A percentile compares a stretch with the other conserved stretches of the same genome.
These are phyloP conservation scores for Phytopythium mirpurense DNA, from an alignment of 352 stramenopile species.

Conservation along the genomic window DNA sequence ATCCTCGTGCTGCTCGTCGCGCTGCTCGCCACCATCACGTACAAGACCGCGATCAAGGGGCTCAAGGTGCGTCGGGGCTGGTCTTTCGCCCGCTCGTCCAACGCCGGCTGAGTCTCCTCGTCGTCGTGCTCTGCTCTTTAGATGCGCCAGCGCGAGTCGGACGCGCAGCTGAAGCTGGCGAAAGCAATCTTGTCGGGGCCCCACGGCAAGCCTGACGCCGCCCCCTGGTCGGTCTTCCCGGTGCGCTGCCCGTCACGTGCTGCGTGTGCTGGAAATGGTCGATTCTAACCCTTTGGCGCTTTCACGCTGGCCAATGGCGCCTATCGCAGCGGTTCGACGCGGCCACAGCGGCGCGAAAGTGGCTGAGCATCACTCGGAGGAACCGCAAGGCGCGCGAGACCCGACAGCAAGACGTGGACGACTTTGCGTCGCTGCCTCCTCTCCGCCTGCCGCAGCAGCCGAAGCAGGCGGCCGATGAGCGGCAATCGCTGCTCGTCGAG, in stretches of 20 bases:
- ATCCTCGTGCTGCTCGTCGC: slow-evolving; percentile 72
- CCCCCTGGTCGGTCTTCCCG: slow-evolving; percentile 65
- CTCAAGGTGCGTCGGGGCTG: slow-evolving; percentile 33
- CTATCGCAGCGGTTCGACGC: slow-evolving; percentile 55
- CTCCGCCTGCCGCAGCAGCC: slow-evolving; percentile 13
- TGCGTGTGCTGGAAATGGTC: background rate
- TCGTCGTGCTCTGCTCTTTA: no score
- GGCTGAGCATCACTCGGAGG: slow-evolving; percentile 52
- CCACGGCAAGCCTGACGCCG: slow-evolving; percentile 16
- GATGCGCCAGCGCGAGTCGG: slow-evolving; percentile 56
- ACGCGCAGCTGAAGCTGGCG: slow-evolving; percentile 30
- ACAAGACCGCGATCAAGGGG: slow-evolving; percentile 69
- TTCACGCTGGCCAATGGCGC: no score
- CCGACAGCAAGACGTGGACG: slow-evolving; percentile 43
- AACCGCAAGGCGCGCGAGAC: slow-evolving; percentile 49
- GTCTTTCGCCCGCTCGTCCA: no score
- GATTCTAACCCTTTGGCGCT: background rate
- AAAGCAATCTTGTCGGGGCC: slow-evolving; percentile 43
- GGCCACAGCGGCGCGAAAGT: slow-evolving; percentile 47
- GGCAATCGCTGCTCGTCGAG: background rate
- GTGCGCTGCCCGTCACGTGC: slow-evolving; percentile 19
- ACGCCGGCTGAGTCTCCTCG: no score
- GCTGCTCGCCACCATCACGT: slow-evolving; percentile 72
- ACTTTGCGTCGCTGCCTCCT: slow-evolving; percentile 56
- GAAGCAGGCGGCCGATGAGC: slow-evolving; percentile 11